Base-by-base conservation (phyloP, 805 yeast species). In the Kodamaea restingae region DNA sequence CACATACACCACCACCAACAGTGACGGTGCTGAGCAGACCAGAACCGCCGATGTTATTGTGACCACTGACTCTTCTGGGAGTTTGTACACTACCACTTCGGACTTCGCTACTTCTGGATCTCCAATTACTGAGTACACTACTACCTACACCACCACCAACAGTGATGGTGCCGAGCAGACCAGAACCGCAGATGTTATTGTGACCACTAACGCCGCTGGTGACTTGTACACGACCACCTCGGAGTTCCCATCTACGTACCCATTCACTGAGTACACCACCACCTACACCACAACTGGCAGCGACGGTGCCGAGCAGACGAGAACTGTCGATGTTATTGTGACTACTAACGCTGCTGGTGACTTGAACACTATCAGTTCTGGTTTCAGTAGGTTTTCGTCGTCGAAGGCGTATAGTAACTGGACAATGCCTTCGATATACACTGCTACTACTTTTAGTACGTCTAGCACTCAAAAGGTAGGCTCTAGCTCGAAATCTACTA, bases 121-220 rank as follows among this genome's bases (percentile, higher is more conserved):
- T 11, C 37, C 32, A 20, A 30, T 31, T 33, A 42, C 45, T 8
- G 31, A 35, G 8, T 42, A 32, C 40, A 34, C 42, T 14, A 33
- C 45, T 4, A 38, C 45, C 15, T 22, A 38, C 15, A 29, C 24
- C 3, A 17, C 40, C 17, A 35, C 45, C 30, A 34, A 32, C 30
- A 10, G 29, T 12, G 42, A 29, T 21, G 41, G 42, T 3, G 12
- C 34, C 10, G 18, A 33, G 9, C 25, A 33, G 2, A 43, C 49
- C 12, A 40, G 28, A 3, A 28, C 40, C 2, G 44, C 38, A n/a
- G 44, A 32, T 4, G 44, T 38, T 2, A 15, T 38, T 27, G 38
- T 38, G 29, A 15, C 24, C n/a, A 40, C 54, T 14, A 37, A 51
- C 37, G 36, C 51, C 4, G 41, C 26, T 12, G 54, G 52, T 36